A percentile compares a stretch with the other conserved stretches of the same genome.
These are phyloP conservation scores for Panus rudis DNA, from an alignment of 768 basidiomycete genomes.

Conservation along the genomic window DNA sequence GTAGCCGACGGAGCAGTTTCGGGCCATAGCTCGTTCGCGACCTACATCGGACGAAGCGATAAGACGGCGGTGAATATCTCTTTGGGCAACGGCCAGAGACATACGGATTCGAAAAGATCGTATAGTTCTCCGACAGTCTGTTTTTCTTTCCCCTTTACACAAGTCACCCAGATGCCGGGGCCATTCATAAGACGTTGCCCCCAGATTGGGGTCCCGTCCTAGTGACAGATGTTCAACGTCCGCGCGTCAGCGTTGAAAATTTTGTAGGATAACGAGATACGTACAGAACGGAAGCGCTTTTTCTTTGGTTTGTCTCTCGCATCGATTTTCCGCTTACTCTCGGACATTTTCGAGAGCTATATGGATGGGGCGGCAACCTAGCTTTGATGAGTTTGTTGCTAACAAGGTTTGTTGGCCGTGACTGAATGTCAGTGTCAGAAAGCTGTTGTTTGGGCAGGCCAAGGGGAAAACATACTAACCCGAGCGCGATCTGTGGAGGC, in stretches of 20 bases:
- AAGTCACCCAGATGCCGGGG: slow-evolving; percentile 82
- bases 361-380: background rate
- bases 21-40: slow-evolving; percentile 72
- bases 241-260: background rate
- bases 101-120: slow-evolving; percentile 71
- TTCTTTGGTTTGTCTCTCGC: slow-evolving; percentile 17
- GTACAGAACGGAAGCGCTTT: slow-evolving; percentile 17
- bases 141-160: slow-evolving; percentile 78
- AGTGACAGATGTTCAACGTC: background rate
- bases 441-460: background rate
- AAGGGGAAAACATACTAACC: background rate
- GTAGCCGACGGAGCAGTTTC: slow-evolving; percentile 16
- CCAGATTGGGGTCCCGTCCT: slow-evolving; percentile 70
- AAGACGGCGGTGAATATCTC: background rate
- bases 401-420: background rate
- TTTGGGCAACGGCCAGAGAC: slow-evolving; percentile 18
- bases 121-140: slow-evolving; percentile 70
- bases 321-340: slow-evolving; percentile 19
- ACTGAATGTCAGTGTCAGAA: background rate
- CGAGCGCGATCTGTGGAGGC: background rate
- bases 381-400: background rate
- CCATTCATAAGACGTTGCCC: slow-evolving; percentile 62
- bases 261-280: background rate
- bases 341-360: slow-evolving; percentile 7
- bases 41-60: slow-evolving; percentile 33